Conservation (phyloP, 352 stramenopile genomes). For the Peronospora farinosa region DNA sequence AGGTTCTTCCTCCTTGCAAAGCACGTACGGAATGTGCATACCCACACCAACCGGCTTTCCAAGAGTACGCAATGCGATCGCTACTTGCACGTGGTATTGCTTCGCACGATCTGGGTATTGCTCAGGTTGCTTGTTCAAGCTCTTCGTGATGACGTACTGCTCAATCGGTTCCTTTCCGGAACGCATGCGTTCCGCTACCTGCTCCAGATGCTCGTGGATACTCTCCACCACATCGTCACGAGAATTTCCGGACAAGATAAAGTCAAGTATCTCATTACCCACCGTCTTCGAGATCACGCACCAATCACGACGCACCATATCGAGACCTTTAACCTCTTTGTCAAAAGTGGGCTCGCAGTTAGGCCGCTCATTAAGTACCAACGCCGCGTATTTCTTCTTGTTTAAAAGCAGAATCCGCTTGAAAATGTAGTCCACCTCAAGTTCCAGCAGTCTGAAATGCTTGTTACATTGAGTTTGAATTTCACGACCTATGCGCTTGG, state of each 20-base stretch:
- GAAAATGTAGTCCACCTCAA: constrained; percentile 99
- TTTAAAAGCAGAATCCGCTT: constrained; percentile 99
- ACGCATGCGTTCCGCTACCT: constrained; percentile 91
- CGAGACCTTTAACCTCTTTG: constrained; percentile 97
- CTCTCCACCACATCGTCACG: constrained; percentile 94
- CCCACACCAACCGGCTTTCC: constrained; percentile 95
- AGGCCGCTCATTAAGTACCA: constrained; percentile 88
- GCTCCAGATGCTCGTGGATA: constrained; percentile 93
- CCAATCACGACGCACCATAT: constrained; percentile 98
- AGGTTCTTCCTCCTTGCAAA: constrained; percentile 87
- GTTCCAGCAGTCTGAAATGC: constrained; percentile 97
- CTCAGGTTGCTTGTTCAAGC: constrained; percentile 97
- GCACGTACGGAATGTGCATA: constrained; percentile 98
- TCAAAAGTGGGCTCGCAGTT: constrained; percentile 70
- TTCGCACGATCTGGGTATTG: constrained; percentile 96
- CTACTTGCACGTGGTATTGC: constrained; percentile 97
- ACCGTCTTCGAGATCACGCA: constrained; percentile 97
- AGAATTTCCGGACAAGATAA: constrained; percentile 92
- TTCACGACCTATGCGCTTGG: constrained; percentile 90
- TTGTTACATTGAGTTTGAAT: constrained; percentile 99
- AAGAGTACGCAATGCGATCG: constrained; percentile 90
- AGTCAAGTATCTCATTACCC: constrained; percentile 94
- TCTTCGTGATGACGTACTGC: constrained; percentile 99
- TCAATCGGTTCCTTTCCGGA: constrained; percentile 90
- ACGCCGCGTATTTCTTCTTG: constrained; percentile 99